Evolutionary conservation across 2,329 filamentous ascomycete genomes (phyloP), one percentile per base, ranked within the genome.

Genomic region (Teratosphaeriaceae sp.): DNA sequence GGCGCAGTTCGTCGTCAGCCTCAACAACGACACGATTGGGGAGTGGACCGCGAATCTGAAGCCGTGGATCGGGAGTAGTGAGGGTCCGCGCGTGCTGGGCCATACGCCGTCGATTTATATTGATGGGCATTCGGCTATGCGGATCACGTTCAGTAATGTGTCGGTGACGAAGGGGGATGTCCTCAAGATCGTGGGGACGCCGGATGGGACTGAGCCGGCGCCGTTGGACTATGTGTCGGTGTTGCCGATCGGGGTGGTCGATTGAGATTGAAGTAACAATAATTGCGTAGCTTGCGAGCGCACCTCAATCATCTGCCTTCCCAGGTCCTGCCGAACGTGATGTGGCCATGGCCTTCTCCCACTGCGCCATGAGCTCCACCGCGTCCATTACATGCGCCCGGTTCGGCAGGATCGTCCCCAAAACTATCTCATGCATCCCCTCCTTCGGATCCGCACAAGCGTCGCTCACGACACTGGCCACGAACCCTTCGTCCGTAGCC

Each of bases 201-300:
- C 81, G 0, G 67, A 82, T 59, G 80, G 80, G 0, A 64, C 67
- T 20, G 82, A 85, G 64, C 71, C 71, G 9, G 82, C 82, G 40
- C 79, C 82, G 3, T 42, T 86, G 47, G 82, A 86, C 63, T 85
- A 85, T 59, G 62, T 85, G 31, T 72, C 73, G 3, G 62, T 86
- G 38, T 56, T 85, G 45, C 81, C 81, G 0, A 54, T 61, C 2
- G 79, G 77, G 0, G 59, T 77, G 19, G 38, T 58, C 20, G 54
- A 56, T 33, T 58, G n/a, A 40, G 45, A 45, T 19, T 8, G 11
- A 21, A 21, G 16, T 8, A 6, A 4, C 27, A 12, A 7, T 26
- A n/a, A n/a, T n/a, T n/a, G n/a, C n/a, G n/a, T n/a, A n/a, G 11
- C 27, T 30, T 30, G 12, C 27, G 27, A 5, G 15, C 27, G 27